These are phyloP conservation scores for Lactarius trivialis DNA, from an alignment of 768 basidiomycete species.

Conservation along the genomic window DNA sequence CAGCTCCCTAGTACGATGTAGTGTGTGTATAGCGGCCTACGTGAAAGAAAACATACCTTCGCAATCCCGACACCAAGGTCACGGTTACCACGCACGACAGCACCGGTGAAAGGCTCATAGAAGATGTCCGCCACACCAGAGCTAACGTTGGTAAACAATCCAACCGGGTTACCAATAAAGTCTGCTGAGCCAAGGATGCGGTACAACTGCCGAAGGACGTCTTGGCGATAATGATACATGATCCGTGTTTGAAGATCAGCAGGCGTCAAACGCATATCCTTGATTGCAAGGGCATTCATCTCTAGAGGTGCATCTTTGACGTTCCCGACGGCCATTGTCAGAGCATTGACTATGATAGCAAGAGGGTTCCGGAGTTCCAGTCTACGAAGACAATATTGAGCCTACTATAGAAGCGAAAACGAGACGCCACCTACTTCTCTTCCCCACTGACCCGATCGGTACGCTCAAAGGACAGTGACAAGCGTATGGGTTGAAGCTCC, in stretches of 20 bases:
- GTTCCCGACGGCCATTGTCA: slow-evolving; percentile 96
- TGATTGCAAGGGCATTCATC: slow-evolving; percentile 89
- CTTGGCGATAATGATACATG: slow-evolving; percentile 87
- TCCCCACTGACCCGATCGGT: slow-evolving; percentile 91
- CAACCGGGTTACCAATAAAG: slow-evolving; percentile 93
- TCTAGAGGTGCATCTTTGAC: slow-evolving; percentile 93
- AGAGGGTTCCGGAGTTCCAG: slow-evolving; percentile 82
- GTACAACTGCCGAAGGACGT: slow-evolving; percentile 89
- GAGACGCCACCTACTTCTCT: slow-evolving; percentile 60
- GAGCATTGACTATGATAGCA: slow-evolving; percentile 86
- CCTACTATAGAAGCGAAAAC: neutral
- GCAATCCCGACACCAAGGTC: slow-evolving; percentile 93
- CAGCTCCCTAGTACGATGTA: slow-evolving; percentile 65
- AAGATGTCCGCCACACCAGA: slow-evolving; percentile 98
- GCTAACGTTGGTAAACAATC: slow-evolving; percentile 96
- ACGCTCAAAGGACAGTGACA: slow-evolving; percentile 94
- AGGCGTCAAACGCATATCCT: slow-evolving; percentile 84
- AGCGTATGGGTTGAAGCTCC: slow-evolving; percentile 87
- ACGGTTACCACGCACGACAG: slow-evolving; percentile 92
- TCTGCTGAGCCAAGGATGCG: slow-evolving; percentile 97
- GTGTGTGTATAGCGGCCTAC: neutral
- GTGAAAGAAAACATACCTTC: slow-evolving; percentile 47
- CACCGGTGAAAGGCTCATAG: slow-evolving; percentile 96
- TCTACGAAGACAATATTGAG: slow-evolving; percentile 32
- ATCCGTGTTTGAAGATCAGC: slow-evolving; percentile 83